These are phyloP conservation scores for Pterulicium gracile DNA, from an alignment of 1,284 basidiomycete genomes.

Conservation along the genomic window DNA sequence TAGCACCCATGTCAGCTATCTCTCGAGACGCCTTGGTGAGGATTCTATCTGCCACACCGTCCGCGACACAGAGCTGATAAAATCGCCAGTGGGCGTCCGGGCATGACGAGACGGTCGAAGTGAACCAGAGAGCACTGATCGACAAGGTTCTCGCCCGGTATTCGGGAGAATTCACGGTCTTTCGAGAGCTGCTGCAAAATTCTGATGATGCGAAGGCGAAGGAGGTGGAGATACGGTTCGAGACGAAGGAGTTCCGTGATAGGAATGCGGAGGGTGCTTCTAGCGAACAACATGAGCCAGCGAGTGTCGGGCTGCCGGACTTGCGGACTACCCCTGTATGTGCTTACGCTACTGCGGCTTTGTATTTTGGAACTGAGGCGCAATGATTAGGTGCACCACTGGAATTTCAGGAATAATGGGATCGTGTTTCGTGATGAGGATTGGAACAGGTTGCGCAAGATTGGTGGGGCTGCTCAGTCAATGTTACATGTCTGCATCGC, in stretches of 20 bases:
- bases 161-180: slow-evolving; percentile 84
- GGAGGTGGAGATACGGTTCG: slow-evolving; percentile 75
- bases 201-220: slow-evolving; percentile 89
- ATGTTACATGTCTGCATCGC: no score
- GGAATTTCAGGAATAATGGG: slow-evolving; percentile 86
- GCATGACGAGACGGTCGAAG: slow-evolving; percentile 80
- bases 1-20: no score
- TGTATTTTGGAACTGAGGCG: background rate
- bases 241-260: slow-evolving; percentile 37
- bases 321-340: slow-evolving; percentile 41
- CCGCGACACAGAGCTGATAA: no score
- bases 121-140: slow-evolving; percentile 91
- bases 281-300: no score
- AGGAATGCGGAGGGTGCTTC: no score
- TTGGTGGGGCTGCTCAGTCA: no score
- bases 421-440: slow-evolving; percentile 74
- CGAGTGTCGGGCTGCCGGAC: slow-evolving; percentile 47
- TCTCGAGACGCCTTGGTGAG: background rate
- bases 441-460: slow-evolving; percentile 84
- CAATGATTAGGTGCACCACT: slow-evolving; percentile 45
- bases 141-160: slow-evolving; percentile 93
- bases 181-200: slow-evolving; percentile 78
- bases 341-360: background rate
- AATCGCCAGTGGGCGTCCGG: slow-evolving; percentile 23
- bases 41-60: no score